Percentiles rank a stretch among this genome's conserved stretches.
These are phyloP conservation scores for Pulveroboletus sp. DNA, from an alignment of 768 basidiomycete genomes.

Conservation along the genomic window DNA sequence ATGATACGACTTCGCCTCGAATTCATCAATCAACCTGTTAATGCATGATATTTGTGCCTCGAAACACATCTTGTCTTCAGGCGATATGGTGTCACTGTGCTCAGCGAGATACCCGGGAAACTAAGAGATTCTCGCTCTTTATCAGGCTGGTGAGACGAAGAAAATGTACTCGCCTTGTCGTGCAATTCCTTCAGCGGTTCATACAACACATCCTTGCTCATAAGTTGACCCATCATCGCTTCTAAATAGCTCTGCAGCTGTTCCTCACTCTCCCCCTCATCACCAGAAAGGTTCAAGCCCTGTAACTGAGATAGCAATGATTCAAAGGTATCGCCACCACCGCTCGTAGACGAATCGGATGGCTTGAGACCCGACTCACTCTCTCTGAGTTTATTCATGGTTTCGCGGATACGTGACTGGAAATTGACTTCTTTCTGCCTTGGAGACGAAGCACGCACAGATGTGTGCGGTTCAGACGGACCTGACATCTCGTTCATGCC, in stretches of 20 bases:
- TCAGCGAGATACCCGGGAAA: slow-evolving; percentile 72
- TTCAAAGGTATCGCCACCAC: slow-evolving; percentile 39
- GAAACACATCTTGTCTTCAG: slow-evolving; percentile 60
- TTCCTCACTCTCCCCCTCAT: slow-evolving; percentile 38
- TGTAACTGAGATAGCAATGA: slow-evolving; percentile 47
- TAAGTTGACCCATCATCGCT: slow-evolving; percentile 43
- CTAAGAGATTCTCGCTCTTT: slow-evolving; percentile 33
- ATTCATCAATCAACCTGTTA: slow-evolving; percentile 54
- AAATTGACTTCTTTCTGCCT: slow-evolving; percentile 40
- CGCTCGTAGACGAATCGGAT: slow-evolving; percentile 6
- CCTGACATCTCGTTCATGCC: slow-evolving; percentile 41
- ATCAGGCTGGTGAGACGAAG: background rate
- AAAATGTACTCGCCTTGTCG: slow-evolving; percentile 18
- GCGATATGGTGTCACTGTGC: slow-evolving; percentile 47
- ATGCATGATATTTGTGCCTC: slow-evolving; percentile 56
- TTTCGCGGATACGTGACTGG: slow-evolving; percentile 63
- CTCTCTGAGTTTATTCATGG: slow-evolving; percentile 70
- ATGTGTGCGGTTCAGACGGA: slow-evolving; percentile 4
- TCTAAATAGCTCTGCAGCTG: slow-evolving; percentile 69
- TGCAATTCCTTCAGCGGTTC: slow-evolving; percentile 78
- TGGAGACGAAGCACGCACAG: slow-evolving; percentile 1
- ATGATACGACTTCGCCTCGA: slow-evolving; percentile 55
- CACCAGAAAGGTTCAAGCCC: slow-evolving; percentile 12
- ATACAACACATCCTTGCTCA: slow-evolving; percentile 49
- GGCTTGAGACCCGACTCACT: slow-evolving; percentile 45